Base-by-base conservation (phyloP, 345 rosid genomes). In the Luvunga scandens region DNA sequence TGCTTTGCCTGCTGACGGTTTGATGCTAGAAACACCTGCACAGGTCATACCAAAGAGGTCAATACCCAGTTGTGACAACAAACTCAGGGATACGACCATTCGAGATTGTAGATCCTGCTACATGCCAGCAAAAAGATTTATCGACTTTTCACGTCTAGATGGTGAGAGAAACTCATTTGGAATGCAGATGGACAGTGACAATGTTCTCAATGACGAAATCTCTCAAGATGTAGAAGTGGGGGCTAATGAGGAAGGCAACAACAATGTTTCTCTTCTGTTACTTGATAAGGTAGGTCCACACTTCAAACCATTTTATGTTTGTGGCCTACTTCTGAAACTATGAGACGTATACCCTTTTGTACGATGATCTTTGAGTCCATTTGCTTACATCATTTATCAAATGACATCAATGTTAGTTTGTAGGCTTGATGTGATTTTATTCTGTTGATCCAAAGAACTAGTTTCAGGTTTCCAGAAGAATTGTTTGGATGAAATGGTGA, bases 61-160 rank as follows among this genome's bases (percentile, higher is more conserved):
- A 69, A 72, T 82, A 22, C 66, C 88, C 30, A 38, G 65, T 38
- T 71, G 76, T 80, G 86, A 87, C 38, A 78, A 75, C 18, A 68
- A 78, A 74, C 75, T 30, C 30, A 81, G 68, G 34, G 42, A 55
- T 7, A 50, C 24, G 25, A 38, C 71, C 56, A 73, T 63, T 28
- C 77, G 72, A 60, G 76, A 71, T 55, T 66, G 62, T 71, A n/a
- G 38, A 48, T 73, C 84, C 38, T 24, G 71, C 72, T 61, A 19
- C 77, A 83, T 72, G 74, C 77, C 90, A 69, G 86, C 88, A 34
- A 89, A 89, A 81, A 80, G 90, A 82, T 74, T 83, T 30, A 77
- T 89, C 27, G 63, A 84, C 74, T 89, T 87, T 78, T 81, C 86
- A 42, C 73, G 30, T 13, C 34, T 71, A 64, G 85, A 84, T 66